Evolutionary conservation across 164 flowering plant species (phyloP), one percentile per base, ranked within the genome.

Genomic region (Tinospora cordifolia): DNA sequence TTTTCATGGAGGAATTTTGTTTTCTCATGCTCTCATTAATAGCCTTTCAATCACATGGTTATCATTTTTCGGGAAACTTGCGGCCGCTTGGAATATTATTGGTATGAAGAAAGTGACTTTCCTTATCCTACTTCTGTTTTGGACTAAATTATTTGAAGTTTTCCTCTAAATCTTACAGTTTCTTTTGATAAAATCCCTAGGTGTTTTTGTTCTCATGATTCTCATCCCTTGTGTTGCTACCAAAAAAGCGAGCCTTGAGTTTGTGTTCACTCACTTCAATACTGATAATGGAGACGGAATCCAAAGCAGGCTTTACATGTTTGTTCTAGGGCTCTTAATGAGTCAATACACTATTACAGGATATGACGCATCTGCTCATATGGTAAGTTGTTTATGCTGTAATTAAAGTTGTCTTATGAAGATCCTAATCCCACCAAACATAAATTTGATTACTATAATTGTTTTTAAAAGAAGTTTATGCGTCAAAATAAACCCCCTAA

Each of bases 301-400:
- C 71, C 67, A 74, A 68, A 90, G 84, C 74, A 87, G 77, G 73
- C 63, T 69, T 9, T 94, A 94, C 75, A 90, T 94, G 68, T 92
- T 94, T 78, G 81, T 85, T 75, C 77, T 94, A 64, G 98, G 98
- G 47, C 97, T 92, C 72, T 81, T 92, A 26, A 89, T 92, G 95
- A 92, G 95, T 78, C 98, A 94, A 77, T 94, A 90, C 73, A 94
- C 97, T 9, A 83, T 94, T 3, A 79, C 93, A 27, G 98, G 98
- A 2, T 94, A 90, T 80, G 98, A 94, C 85, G 97, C 98, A 36
- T 92, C 98, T 75, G 98, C 97, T 44, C 92, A 94, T 74, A 89
- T 94, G 98, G 97, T 92, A 72, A 54, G 25, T 54, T 51, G 17
- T 51, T 30, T 30, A 30, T 30, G 36, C 36, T 30, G 36, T 30